Evolutionary conservation across 1,284 basidiomycete genomes (phyloP).

Genomic region (Sanghuangporus sanghuang): DNA sequence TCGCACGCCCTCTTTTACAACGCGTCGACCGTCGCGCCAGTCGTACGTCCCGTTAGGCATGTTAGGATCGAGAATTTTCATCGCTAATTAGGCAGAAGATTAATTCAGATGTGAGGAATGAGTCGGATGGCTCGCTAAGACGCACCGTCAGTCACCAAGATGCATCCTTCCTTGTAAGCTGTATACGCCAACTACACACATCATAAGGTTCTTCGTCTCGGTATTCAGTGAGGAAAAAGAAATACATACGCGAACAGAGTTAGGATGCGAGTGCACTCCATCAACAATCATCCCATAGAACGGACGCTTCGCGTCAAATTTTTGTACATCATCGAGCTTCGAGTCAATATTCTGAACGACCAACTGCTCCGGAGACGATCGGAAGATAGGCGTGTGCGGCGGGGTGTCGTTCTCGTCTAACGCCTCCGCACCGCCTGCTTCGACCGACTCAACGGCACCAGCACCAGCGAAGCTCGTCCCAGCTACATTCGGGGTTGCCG

Average conservation of each 20-base stretch:
- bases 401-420: slow-evolving; percentile 59
- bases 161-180: slow-evolving; percentile 77
- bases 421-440: slow-evolving; percentile 46
- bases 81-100: slow-evolving; percentile 41
- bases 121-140: slow-evolving; percentile 3
- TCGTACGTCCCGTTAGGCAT: slow-evolving; percentile 80
- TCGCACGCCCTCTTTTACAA: slow-evolving; percentile 77
- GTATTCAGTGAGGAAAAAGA: not conserved
- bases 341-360: slow-evolving; percentile 19
- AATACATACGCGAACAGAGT: slow-evolving; percentile 69
- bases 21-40: slow-evolving; percentile 77
- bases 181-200: slow-evolving; percentile 70
- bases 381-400: slow-evolving; percentile 46
- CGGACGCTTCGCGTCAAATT: slow-evolving; percentile 54
- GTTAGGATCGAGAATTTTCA: slow-evolving; percentile 83
- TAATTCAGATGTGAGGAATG: not conserved
- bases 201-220: not conserved
- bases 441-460: slow-evolving; percentile 19
- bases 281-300: slow-evolving; percentile 90
- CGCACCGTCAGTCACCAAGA: slow-evolving; percentile 83
- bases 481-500: not conserved
- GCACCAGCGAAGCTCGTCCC: slow-evolving; percentile 18
- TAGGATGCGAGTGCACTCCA: slow-evolving; percentile 87
- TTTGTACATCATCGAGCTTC: slow-evolving; percentile 26
- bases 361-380: not conserved